Evolutionary conservation across 768 basidiomycete genomes (phyloP).

Genomic region (Royoungia palumana): DNA sequence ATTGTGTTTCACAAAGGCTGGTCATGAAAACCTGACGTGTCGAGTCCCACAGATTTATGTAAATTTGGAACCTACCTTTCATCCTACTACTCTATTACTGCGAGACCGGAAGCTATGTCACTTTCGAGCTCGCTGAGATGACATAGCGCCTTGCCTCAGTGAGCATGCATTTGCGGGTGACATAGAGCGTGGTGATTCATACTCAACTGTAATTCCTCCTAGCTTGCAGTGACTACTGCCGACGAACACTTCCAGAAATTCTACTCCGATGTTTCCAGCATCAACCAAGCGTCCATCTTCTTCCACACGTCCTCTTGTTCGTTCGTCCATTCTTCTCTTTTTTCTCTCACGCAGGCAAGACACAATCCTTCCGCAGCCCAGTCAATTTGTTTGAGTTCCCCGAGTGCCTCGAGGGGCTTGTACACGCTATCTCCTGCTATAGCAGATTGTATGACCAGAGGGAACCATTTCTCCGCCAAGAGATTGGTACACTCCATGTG

Average conservation of each 20-base stretch:
- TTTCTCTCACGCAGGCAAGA: constrained; percentile 52
- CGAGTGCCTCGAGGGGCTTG: constrained; percentile 69
- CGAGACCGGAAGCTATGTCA: no score
- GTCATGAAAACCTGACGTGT: no score
- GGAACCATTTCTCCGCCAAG: constrained; percentile 72
- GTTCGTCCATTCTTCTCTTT: constrained; percentile 61
- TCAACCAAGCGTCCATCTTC: constrained; percentile 58
- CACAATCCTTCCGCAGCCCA: constrained; percentile 64
- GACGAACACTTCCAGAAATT: neutral
- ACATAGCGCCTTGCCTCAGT: no score
- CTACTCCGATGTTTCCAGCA: constrained; percentile 10
- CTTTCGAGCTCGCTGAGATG: no score
- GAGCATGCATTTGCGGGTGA: no score
- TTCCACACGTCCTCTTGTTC: constrained; percentile 61
- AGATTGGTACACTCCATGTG: constrained; percentile 76
- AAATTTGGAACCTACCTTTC: no score
- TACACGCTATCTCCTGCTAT: constrained; percentile 62
- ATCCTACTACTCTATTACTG: no score
- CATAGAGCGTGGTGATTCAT: no score
- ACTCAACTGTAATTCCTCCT: constrained; percentile 13
- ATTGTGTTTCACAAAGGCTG: no score
- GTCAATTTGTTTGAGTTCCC: constrained; percentile 52
- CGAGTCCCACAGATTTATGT: no score
- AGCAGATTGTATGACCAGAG: constrained; percentile 64
- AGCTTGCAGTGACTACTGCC: no score